Percentiles rank a stretch among this genome's conserved stretches.
Conservation (phyloP, 768 basidiomycete genomes). For the Serendipita sp. region DNA sequence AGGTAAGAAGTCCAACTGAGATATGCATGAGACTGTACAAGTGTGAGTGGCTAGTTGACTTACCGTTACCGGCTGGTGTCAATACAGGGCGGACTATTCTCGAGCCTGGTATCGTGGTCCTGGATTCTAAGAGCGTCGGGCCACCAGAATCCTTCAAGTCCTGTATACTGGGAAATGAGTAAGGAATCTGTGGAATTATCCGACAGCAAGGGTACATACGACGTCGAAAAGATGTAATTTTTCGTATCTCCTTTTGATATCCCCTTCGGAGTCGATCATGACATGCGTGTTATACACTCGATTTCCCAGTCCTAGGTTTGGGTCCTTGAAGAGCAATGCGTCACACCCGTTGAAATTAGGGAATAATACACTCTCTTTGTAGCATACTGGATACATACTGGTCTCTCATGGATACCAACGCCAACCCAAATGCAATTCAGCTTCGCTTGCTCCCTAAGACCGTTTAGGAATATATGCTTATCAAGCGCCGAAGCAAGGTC, state of each 20-base stretch:
- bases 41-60: neutral
- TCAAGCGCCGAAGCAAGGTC: conserved; percentile 6
- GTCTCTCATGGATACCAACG: conserved; percentile 11
- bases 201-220: conserved; percentile 9
- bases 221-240: conserved; percentile 13
- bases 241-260: neutral
- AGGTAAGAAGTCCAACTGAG: conserved; percentile 7
- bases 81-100: conserved; percentile 4
- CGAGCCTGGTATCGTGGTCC: neutral
- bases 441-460: conserved; percentile 6
- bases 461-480: conserved; percentile 8
- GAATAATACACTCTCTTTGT: too few relatives aligned
- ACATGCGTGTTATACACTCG: conserved; percentile 12
- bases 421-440: conserved; percentile 10
- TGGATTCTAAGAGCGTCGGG: neutral
- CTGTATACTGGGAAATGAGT: neutral
- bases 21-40: neutral
- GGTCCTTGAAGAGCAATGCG: too few relatives aligned
- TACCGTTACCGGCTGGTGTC: conserved; percentile 11
- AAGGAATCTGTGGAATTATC: conserved; percentile 8
- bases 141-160: neutral
- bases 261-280: conserved; percentile 6
- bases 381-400: neutral
- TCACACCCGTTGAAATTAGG: too few relatives aligned
- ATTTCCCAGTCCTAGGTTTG: neutral